Base-by-base conservation (phyloP, 768 basidiomycete genomes). In the Russula sp. region DNA sequence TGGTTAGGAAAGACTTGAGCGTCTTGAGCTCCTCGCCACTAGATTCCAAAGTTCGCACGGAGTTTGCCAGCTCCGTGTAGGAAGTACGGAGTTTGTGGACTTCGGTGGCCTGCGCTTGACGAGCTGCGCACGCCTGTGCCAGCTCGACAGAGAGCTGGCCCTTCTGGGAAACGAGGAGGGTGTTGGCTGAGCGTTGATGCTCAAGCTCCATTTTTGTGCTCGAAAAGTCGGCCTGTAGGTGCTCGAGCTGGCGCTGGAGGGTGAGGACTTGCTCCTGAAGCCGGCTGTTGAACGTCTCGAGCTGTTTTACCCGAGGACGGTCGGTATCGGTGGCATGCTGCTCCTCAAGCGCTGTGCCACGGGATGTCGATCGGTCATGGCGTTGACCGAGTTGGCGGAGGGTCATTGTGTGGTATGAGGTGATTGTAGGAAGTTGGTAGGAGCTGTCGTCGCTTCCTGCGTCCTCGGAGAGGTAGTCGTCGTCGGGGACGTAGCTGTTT, bases 1-100 rank as follows among this genome's bases (percentile, higher is more conserved):
- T 74, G 55, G 68, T 71, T 4, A 74, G 72, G 71, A 75, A 75
- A 14, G 74, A 65, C 53, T 73, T 70, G 55, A 75, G 71, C 16
- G 70, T 69, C 10, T 68, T 70, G 55, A 75, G 70, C 63, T 75
- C 74, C 59, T 72, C 73, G 58, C 66, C 52, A 39, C 18, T 62
- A 45, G 61, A 59, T 22, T 57, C 65, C 13, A 57, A 20, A 6
- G 70, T 70, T 32, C 73, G 69, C 16, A 72, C 66, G 57, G 69
- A 70, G 37, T 63, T 66, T 20, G 70, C 66, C 54, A 68, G 56
- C 49, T 66, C 57, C 22, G 57, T 55, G 50, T 73, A 72, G 18
- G 71, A 68, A 27, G 68, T 54, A 27, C 68, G 66, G 13, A 73
- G 67, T 27, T 70, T 65, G 34, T 65, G 64, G 59, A 67, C 48